Base-by-base conservation (phyloP, 805 yeast genomes). In the Spathaspora gorwiae region DNA sequence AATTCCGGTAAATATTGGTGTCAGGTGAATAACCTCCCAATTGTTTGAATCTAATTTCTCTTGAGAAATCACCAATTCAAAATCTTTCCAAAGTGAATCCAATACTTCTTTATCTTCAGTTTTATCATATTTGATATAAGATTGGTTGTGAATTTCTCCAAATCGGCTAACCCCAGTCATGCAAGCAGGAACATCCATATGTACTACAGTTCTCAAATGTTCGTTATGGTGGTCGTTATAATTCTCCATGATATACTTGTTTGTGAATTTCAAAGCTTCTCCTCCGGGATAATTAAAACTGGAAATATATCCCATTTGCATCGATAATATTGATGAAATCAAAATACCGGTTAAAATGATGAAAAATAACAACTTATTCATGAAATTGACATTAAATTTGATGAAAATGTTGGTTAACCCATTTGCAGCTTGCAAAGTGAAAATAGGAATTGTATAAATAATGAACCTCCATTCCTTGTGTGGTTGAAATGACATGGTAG, bases 381-480 rank as follows among this genome's bases (percentile, higher is more conserved):
- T 47, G 11, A 58, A 37, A 42, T 56, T 53, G 8, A 33, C 30
- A 6, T 53, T 37, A 50, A 57, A 50, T 29, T 54, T 58, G 27
- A 41, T 40, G 44, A 56, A 43, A 34, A 66, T 52, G 36, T 47
- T 50, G 1, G 76, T 62, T 12, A 83, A 74, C 6, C 87, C 87
- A 38, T 76, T 68, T 2, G 94, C 82, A 6, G 86, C 90, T 30
- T 78, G 58, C 14, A 84, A 54, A 0, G 84, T 79, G 47, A 88
- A 61, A 0, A 83, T 70, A 1, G 97, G 97, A 4, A 85, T 66
- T 0, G 81, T 68, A 61, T 90, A 92, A 13, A 84, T 70, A 35
- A 92, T 80, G 57, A 92, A 92, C 54, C 97, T 77, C 95, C 95
- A 88, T 68, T 92, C 98, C 60, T 92, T 92, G 56, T 92, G 97